Evolutionary conservation across 257 asterid genomes (phyloP).

Genomic region (Penstemon newberryi): DNA sequence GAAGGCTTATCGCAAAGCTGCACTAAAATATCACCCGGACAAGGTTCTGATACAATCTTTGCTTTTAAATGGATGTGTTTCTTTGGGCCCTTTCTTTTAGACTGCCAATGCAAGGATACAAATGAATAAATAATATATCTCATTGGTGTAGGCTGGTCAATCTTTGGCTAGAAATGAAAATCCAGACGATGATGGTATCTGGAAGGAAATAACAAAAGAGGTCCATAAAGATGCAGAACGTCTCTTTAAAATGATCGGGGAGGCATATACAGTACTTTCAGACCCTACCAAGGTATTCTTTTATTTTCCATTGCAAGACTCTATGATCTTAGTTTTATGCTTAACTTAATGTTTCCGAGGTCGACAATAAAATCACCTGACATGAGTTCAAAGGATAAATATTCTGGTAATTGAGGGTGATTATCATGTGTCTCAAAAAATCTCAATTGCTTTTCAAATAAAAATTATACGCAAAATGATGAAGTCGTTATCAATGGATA

Average conservation of each 20-base stretch:
- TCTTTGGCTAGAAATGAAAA: slow-evolving; percentile 74
- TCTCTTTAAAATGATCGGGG: slow-evolving; percentile 92
- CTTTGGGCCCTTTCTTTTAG: slow-evolving; percentile 3
- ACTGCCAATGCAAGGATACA: slow-evolving; percentile 1
- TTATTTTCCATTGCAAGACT: slow-evolving; percentile 13
- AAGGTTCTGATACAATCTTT: slow-evolving; percentile 52
- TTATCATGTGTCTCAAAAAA: background rate
- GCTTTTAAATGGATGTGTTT: slow-evolving; percentile 22
- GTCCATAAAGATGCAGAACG: slow-evolving; percentile 82
- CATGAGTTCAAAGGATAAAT: background rate
- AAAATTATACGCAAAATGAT: too few species aligned
- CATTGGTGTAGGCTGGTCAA: slow-evolving; percentile 70
- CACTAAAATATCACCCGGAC: slow-evolving; percentile 94
- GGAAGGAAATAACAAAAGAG: slow-evolving; percentile 85
- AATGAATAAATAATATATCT: slow-evolving; percentile 11
- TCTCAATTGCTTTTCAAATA: too few species aligned
- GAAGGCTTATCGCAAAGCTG: slow-evolving; percentile 94
- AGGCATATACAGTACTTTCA: slow-evolving; percentile 96
- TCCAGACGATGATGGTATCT: slow-evolving; percentile 58
- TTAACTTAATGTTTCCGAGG: slow-evolving; percentile 1
- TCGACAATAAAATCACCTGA: too few species aligned
- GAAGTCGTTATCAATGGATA: background rate
- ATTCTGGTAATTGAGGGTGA: slow-evolving; percentile 12
- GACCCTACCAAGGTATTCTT: slow-evolving; percentile 76
- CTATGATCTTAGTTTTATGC: background rate